Evolutionary conservation across 257 asterid species (phyloP), one percentile per base, ranked within the genome.

Genomic region (Hygrophila difformis): DNA sequence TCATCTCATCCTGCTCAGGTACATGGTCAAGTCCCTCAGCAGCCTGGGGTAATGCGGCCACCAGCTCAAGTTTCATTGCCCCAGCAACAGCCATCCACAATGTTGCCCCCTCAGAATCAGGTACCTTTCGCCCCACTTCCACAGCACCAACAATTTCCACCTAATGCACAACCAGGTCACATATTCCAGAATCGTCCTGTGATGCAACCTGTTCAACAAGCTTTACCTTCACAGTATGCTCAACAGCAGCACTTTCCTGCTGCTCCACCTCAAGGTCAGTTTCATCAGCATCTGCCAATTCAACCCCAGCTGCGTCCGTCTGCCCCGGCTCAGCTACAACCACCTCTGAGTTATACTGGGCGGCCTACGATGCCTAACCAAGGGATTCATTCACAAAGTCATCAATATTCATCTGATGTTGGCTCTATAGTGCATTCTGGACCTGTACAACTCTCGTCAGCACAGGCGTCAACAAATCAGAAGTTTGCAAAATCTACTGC

Each of bases 281-380:
- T 61, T 45, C 69, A 44, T n/a, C 92, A 59, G 55, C 91, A 75
- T n/a, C n/a, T n/a, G 60, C 67, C 72, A 6, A 26, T 59, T 59
- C 89, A 71, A 41, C 65, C 81, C 39, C 83, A 72, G 66, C 47
- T 67, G 53, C 86, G 64, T 33, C 71, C 87, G 4, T 60, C 73
- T 53, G 85, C 71, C 18, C 76, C 82, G 38, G 76, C 81, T 42
- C 83, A 49, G 39, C 71, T 66, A 37, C 94, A 75, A 57, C 93
- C 69, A 57, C 29, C 75, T 23, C 78, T 68, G 19, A 69, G 53
- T 63, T 69, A 73, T 70, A 57, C 22, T 18, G 82, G 74, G 44
- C 59, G 71, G 46, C 76, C 93, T 20, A 7, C 60, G 71, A 66
- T 75, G 67, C 75, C 78, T 41, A 64, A 48, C 73, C 77, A 67